These are phyloP conservation scores for Solanum infundibuliforme DNA, from an alignment of 257 asterid species.

Conservation along the genomic window DNA sequence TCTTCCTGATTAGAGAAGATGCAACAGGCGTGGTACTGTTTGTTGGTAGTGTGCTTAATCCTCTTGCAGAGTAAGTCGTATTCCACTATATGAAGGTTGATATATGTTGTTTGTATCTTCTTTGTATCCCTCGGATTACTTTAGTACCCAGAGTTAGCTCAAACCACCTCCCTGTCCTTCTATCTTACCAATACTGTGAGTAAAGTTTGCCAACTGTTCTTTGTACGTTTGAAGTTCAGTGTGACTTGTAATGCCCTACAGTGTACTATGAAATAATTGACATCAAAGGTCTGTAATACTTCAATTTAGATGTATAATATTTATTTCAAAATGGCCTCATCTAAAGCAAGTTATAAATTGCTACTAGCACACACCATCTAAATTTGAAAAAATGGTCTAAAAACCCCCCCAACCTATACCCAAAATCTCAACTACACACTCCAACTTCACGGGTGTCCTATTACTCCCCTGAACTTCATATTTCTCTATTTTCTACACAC, in stretches of 20 bases:
- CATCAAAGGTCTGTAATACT: background rate
- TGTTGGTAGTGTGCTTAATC: conserved; percentile 21
- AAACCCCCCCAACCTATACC: no score
- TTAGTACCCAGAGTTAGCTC: background rate
- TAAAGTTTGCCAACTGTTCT: background rate
- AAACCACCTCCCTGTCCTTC: background rate
- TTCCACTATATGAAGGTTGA: background rate
- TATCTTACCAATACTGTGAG: background rate
- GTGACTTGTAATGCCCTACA: background rate
- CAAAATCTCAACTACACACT: no score
- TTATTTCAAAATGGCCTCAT: background rate
- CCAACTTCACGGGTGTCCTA: no score
- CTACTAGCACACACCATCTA: background rate
- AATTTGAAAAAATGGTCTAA: background rate
- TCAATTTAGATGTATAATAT: background rate
- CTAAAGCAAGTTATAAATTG: background rate
- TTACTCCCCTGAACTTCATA: no score
- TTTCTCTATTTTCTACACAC: no score
- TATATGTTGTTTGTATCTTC: background rate
- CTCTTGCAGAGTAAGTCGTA: background rate
- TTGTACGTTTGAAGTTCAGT: background rate
- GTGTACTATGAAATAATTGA: background rate
- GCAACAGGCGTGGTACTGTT: conserved; percentile 20
- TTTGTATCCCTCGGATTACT: background rate
- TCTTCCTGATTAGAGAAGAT: conserved; percentile 30